A percentile compares a stretch with the other conserved stretches of the same genome.
These are phyloP conservation scores for Pseudopithomyces chartarum DNA, from an alignment of 2,329 filamentous ascomycete genomes.

Conservation along the genomic window DNA sequence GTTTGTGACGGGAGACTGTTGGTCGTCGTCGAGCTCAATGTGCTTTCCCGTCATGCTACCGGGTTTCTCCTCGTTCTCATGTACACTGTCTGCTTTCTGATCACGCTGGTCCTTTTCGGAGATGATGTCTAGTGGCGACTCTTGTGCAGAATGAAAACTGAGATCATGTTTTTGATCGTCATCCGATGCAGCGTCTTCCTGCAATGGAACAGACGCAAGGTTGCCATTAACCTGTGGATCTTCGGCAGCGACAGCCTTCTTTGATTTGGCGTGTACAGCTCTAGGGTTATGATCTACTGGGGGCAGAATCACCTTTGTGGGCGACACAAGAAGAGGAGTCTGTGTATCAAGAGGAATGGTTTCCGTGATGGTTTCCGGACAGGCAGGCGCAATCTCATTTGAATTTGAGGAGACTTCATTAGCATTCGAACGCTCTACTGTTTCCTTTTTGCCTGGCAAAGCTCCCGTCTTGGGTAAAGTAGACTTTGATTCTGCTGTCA, in stretches of 20 bases:
- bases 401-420: neutral
- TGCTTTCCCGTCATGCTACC: neutral
- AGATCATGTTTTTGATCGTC: conserved; percentile 30
- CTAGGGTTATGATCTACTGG: neutral
- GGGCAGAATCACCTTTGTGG: neutral
- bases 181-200: conserved; percentile 19
- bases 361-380: neutral
- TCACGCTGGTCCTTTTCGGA: conserved; percentile 2
- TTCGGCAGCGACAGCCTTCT: neutral
- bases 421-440: neutral
- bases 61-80: neutral
- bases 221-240: neutral
- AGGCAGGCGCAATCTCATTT: neutral
- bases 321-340: neutral
- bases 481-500: neutral
- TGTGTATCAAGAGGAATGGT: neutral
- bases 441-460: neutral
- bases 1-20: neutral
- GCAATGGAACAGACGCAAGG: neutral
- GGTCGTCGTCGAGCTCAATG: neutral
- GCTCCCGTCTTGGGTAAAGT: neutral
- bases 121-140: conserved; percentile 21
- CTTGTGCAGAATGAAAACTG: conserved; percentile 29
- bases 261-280: neutral
- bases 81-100: neutral